Percentiles rank a stretch among this genome's conserved stretches.
phyloP scores from a whole-genome alignment of 2,329 filamentous ascomycete species.

The Neobulgaria alba region DNA sequence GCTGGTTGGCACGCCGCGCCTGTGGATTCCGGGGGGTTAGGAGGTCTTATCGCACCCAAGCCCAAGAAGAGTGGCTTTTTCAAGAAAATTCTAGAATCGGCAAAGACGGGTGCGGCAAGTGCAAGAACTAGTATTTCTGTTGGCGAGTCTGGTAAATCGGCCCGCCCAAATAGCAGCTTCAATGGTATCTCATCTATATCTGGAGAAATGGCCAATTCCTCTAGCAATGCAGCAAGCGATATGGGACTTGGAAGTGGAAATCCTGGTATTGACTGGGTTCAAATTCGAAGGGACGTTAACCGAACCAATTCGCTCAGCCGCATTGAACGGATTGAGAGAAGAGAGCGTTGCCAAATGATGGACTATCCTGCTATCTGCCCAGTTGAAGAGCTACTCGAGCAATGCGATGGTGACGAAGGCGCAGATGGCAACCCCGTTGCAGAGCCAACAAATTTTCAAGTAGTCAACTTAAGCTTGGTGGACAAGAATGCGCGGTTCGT shows the following conservation, averaged over 20 bases:
- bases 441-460: constrained; percentile 72
- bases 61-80: constrained; percentile 83
- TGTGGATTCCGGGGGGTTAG: constrained; percentile 62
- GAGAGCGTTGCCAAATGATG: constrained; percentile 89
- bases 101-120: constrained; percentile 87
- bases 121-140: constrained; percentile 77
- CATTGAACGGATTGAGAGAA: constrained; percentile 76
- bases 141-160: constrained; percentile 34
- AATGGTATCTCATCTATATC: constrained; percentile 41
- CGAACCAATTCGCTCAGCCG: constrained; percentile 86
- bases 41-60: constrained; percentile 61
- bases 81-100: constrained; percentile 89
- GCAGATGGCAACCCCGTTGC: constrained; percentile 75
- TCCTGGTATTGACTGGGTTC: constrained; percentile 77
- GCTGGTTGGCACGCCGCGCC: constrained; percentile 47
- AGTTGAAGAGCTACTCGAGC: constrained; percentile 79
- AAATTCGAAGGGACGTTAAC: constrained; percentile 91
- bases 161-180: constrained; percentile 26
- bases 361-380: constrained; percentile 83
- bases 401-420: constrained; percentile 82
- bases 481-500: constrained; percentile 95
- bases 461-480: constrained; percentile 74
- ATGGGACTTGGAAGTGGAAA: constrained; percentile 52
- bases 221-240: constrained; percentile 50
- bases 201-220: constrained; percentile 34